Evolutionary conservation across 257 asterid species (phyloP).

Genomic region (Echium plantagineum): DNA sequence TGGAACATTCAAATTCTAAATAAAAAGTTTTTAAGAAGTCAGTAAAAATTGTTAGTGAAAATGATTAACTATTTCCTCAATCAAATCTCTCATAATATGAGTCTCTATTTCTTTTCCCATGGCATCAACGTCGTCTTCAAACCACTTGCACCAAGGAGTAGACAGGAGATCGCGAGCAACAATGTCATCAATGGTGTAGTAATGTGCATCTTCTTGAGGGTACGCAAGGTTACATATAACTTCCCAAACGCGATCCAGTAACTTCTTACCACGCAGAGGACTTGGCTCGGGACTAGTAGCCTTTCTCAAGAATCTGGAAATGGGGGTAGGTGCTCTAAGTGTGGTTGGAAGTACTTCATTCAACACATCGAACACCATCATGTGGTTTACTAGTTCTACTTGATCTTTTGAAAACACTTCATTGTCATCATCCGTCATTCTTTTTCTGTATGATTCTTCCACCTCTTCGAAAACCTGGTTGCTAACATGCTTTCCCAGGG

Average conservation of each 20-base stretch:
- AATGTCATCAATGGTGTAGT: conserved; percentile 42
- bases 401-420: conserved; percentile 28
- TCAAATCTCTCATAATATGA: conserved; percentile 47
- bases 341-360: conserved; percentile 70
- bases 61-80: conserved; percentile 51
- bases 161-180: conserved; percentile 52
- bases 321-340: conserved; percentile 38
- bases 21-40: neutral
- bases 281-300: conserved; percentile 24
- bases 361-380: conserved; percentile 51
- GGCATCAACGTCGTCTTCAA: conserved; percentile 53
- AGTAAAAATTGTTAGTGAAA: conserved; percentile 8
- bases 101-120: conserved; percentile 57
- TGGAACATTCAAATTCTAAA: no score
- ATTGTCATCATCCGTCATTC: conserved; percentile 14
- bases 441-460: conserved; percentile 43
- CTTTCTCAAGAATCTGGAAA: conserved; percentile 41
- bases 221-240: conserved; percentile 26
- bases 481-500: conserved; percentile 70
- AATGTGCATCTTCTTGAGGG: conserved; percentile 40
- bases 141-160: conserved; percentile 42
- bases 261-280: conserved; percentile 58
- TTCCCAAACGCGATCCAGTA: conserved; percentile 54
- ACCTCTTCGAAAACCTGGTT: conserved; percentile 64
- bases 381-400: conserved; percentile 38